Evolutionary conservation across 1,139 yeast genomes (phyloP).

Genomic region (Blastobotrys buckinghamii): DNA sequence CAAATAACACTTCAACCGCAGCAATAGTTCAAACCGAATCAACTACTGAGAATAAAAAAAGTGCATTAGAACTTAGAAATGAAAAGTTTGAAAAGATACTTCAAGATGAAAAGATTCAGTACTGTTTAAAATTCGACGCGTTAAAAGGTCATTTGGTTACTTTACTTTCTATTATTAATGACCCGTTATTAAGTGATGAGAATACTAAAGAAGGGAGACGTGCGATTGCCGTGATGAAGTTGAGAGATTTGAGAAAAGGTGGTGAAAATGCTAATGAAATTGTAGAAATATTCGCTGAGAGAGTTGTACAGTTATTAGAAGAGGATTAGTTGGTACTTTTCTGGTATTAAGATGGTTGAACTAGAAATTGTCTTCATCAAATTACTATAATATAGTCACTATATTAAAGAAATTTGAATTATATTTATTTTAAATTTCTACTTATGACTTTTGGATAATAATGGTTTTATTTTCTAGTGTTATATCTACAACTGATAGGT

Average conservation of each 20-base stretch:
- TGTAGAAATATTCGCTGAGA: constrained; percentile 52
- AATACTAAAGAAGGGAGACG: constrained; percentile 43
- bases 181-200: constrained; percentile 42
- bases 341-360: too few species aligned
- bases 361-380: too few species aligned
- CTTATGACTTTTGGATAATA: too few species aligned
- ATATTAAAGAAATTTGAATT: too few species aligned
- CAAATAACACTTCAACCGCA: too few species aligned
- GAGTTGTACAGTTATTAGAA: constrained; percentile 19
- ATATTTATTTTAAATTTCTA: too few species aligned
- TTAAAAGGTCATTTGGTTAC: constrained; percentile 50
- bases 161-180: constrained; percentile 42
- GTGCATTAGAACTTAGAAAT: background rate
- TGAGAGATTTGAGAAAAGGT: constrained; percentile 53
- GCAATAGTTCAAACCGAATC: background rate
- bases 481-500: too few species aligned
- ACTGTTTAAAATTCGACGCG: constrained; percentile 43
- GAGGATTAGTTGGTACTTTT: too few species aligned
- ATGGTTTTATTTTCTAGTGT: too few species aligned
- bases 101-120: constrained; percentile 38
- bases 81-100: constrained; percentile 14
- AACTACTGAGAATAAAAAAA: too few species aligned
- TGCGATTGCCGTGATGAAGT: constrained; percentile 54
- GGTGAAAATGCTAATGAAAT: constrained; percentile 60
- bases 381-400: too few species aligned